Conservation (phyloP, 345 rosid species). For the Gossypium bickii region DNA sequence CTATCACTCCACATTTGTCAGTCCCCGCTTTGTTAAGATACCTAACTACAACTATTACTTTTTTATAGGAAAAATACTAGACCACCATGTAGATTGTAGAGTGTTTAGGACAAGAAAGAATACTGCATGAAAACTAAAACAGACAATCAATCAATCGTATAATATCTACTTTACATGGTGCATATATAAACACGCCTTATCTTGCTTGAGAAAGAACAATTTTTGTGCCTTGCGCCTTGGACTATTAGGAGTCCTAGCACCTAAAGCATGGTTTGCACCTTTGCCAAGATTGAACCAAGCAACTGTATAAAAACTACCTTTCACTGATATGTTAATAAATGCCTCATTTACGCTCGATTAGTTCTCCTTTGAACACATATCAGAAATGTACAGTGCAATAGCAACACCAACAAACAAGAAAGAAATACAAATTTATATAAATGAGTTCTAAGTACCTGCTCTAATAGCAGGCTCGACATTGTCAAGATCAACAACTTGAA, state of each 20-base stretch:
- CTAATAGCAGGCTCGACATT: slow-evolving; percentile 71
- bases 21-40: not conserved
- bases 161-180: not conserved
- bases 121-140: not conserved
- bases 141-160: not conserved
- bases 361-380: not conserved
- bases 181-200: not conserved
- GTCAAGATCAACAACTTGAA: slow-evolving; percentile 73
- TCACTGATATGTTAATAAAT: not conserved
- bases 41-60: not conserved
- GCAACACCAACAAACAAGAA: not conserved
- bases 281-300: not conserved
- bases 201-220: not conserved
- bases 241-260: not conserved
- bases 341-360: not conserved
- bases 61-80: not conserved
- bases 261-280: not conserved
- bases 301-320: not conserved
- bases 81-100: not conserved
- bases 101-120: not conserved
- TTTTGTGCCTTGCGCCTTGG: not conserved
- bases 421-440: not conserved
- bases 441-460: slow-evolving; percentile 51
- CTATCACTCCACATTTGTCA: not conserved
- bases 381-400: not conserved